Percentiles rank a stretch among this genome's conserved stretches.
phyloP scores from a whole-genome alignment of 345 rosid species.

The Murraya paniculata region DNA sequence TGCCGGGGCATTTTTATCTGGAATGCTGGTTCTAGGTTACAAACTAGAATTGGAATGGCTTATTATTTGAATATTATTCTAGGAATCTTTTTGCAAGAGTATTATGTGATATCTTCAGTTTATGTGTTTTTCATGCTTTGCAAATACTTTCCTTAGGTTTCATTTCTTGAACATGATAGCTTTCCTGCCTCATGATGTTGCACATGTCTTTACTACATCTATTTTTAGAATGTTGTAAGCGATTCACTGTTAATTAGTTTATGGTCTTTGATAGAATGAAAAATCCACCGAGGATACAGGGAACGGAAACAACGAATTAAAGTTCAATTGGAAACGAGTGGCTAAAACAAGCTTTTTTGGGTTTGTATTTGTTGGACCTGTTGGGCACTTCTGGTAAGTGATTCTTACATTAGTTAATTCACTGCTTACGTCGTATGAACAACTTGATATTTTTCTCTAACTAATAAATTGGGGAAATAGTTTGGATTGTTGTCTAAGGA shows the following conservation, averaged over 20 bases:
- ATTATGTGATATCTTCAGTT: not conserved
- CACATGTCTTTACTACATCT: not conserved
- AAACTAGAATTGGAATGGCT: not conserved
- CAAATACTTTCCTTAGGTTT: not conserved
- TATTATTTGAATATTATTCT: not conserved
- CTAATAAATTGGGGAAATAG: not conserved
- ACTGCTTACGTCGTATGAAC: not conserved
- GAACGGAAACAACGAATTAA: conserved; percentile 20
- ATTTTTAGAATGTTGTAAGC: not conserved
- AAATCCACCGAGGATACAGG: not conserved
- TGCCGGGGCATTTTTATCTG: not conserved
- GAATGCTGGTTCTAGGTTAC: not conserved
- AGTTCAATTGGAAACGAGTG: conserved; percentile 69
- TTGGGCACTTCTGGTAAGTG: conserved; percentile 83
- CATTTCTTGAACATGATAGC: not conserved
- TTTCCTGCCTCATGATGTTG: not conserved
- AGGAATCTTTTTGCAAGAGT: not conserved
- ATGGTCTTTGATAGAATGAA: conserved; percentile 2
- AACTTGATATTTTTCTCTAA: not conserved
- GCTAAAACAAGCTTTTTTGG: conserved; percentile 71
- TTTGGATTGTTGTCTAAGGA: not conserved
- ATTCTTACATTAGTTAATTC: not conserved
- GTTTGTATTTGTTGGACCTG: conserved; percentile 76
- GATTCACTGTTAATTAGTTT: not conserved
- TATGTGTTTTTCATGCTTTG: not conserved